These are phyloP conservation scores for Beverwykella pulmonaria DNA, from an alignment of 495 filamentous ascomycete species.

Conservation along the genomic window DNA sequence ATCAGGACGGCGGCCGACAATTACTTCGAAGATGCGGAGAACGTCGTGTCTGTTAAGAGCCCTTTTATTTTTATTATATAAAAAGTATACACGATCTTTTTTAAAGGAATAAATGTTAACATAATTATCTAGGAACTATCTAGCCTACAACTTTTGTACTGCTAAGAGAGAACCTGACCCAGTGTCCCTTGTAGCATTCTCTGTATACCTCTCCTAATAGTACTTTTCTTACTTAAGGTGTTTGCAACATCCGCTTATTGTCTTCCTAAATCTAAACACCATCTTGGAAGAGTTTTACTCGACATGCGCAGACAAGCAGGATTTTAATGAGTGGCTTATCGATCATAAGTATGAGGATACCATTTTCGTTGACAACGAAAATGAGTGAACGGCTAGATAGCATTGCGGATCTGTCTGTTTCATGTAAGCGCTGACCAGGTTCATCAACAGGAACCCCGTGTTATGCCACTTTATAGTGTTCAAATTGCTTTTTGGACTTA, in stretches of 20 bases:
- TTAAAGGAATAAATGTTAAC: neutral
- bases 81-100: neutral
- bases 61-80: slow-evolving; percentile 8
- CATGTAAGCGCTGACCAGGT: neutral
- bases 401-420: neutral
- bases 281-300: slow-evolving; percentile 7
- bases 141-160: neutral
- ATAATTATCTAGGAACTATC: neutral
- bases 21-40: slow-evolving; percentile 8
- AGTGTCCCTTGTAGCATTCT: slow-evolving; percentile 6
- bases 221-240: neutral
- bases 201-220: neutral
- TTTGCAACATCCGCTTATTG: slow-evolving; percentile 5
- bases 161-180: neutral
- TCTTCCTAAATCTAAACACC: neutral
- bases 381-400: slow-evolving; percentile 8
- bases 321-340: slow-evolving; percentile 5
- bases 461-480: too few relatives aligned
- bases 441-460: too few relatives aligned
- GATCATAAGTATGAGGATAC: slow-evolving; percentile 8
- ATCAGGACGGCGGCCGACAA: slow-evolving; percentile 1
- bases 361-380: slow-evolving; percentile 1
- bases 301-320: slow-evolving; percentile 2
- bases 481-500: too few relatives aligned
- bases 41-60: neutral